phyloP scores from a whole-genome alignment of 2,329 filamentous ascomycete genomes.

The Cytospora mali region DNA sequence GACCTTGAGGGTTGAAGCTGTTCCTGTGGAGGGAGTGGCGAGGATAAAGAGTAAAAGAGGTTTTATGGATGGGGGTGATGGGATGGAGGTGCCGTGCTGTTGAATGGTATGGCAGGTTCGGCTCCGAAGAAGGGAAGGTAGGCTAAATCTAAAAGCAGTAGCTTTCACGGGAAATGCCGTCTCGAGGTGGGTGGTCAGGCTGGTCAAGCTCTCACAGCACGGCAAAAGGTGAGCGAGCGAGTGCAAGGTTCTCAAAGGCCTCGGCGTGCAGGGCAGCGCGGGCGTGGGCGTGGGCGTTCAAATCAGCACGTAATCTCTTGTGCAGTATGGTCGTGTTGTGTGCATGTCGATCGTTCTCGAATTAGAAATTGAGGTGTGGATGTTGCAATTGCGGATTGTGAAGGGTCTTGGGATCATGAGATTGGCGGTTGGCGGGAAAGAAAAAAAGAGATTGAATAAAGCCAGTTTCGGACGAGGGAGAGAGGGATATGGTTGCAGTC shows the following conservation, averaged over 20 bases:
- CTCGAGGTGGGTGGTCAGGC: not conserved
- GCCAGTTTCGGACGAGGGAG: not conserved
- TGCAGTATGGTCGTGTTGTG: slow-evolving; percentile 14
- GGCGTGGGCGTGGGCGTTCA: slow-evolving; percentile 19
- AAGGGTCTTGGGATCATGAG: slow-evolving; percentile 1
- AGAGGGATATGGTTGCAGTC: slow-evolving; percentile 12
- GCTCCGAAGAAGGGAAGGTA: slow-evolving; percentile 9
- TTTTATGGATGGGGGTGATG: not conserved
- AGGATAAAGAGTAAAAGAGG: not conserved
- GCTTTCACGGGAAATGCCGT: not conserved
- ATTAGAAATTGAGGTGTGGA: slow-evolving; percentile 27
- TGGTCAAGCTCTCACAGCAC: not conserved
- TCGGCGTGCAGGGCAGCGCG: not conserved
- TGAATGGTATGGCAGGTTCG: not conserved
- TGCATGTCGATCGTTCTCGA: slow-evolving; percentile 25
- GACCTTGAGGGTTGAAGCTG: not conserved
- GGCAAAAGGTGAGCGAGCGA: not conserved
- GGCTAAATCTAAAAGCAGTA: not conserved
- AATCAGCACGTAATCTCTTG: slow-evolving; percentile 26
- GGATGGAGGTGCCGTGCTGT: not conserved
- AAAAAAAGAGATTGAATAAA: not conserved
- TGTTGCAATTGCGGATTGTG: slow-evolving; percentile 15
- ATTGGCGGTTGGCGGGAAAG: slow-evolving; percentile 13
- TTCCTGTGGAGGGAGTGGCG: not conserved
- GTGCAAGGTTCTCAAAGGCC: not conserved